Conservation (phyloP, 345 rosid genomes). For the Cardamine occulta region DNA sequence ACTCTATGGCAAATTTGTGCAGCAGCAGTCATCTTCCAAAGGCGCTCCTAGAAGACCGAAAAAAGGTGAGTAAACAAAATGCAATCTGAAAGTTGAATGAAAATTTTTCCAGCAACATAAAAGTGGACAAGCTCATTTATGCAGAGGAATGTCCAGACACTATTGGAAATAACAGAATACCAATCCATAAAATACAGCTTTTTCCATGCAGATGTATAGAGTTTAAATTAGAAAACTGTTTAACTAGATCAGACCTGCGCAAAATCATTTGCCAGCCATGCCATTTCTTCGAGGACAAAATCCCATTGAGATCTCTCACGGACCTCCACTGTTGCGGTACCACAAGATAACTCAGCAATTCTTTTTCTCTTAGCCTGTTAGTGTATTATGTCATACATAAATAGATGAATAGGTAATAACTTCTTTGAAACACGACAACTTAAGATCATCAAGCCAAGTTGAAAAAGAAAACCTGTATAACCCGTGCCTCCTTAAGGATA, state of each 20-base stretch:
- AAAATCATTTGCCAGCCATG: conserved; percentile 99
- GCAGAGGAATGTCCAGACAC: conserved; percentile 8
- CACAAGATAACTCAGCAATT: conserved; percentile 82
- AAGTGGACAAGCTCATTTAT: conserved; percentile 15
- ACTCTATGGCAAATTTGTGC: conserved; percentile 78
- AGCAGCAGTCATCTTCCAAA: conserved; percentile 98
- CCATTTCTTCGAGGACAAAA: conserved; percentile 99
- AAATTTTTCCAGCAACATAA: conserved; percentile 29
- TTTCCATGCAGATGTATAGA: conserved; percentile 24
- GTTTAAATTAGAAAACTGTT: conserved; percentile 22
- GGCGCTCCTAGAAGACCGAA: conserved; percentile 71
- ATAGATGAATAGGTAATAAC: conserved; percentile 28
- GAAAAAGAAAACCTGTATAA: conserved; percentile 67
- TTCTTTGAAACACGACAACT: conserved; percentile 24
- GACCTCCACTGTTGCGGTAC: conserved; percentile 52
- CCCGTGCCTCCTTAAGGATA: conserved; percentile 87
- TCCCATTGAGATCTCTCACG: conserved; percentile 82
- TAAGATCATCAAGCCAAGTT: conserved; percentile 33
- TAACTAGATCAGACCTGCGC: conserved; percentile 69
- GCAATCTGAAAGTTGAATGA: conserved; percentile 8
- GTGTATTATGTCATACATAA: conserved; percentile 36
- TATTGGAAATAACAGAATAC: not conserved
- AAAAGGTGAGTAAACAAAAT: not conserved
- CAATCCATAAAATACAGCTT: conserved; percentile 32
- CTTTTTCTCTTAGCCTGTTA: conserved; percentile 88